Base-by-base conservation (phyloP, 305 asterid genomes). In the Plantago lanceolata region DNA sequence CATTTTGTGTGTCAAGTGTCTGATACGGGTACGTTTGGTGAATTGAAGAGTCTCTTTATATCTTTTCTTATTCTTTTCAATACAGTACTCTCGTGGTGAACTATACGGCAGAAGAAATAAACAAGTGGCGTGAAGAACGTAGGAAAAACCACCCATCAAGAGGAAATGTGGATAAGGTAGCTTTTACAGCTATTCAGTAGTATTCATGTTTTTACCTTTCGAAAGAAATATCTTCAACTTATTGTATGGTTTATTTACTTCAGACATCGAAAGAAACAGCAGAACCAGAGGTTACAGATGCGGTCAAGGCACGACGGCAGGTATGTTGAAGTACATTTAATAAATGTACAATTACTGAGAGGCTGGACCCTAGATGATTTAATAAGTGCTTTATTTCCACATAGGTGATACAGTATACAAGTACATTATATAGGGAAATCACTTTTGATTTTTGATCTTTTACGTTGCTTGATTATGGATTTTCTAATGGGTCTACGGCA, bases 81-180 rank as follows among this genome's bases (percentile, higher is more conserved):
- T 79, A 71, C 71, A 90, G 96, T 68, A 54, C 85, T 48, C 57
- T 81, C 49, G 13, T 66, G 26, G 51, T 85, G 77, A 79, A 71
- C 71, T 92, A 92, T 73, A 78, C 98, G 29, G 87, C 78, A 50
- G 79, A 89, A 84, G 98, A 92, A 85, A 83, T 92, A 68, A 81
- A 61, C 68, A 86, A 75, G 73, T 92, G 98, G 98, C 94, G 94
- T 48, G 96, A 81, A 74, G 81, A 72, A 60, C 89, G 97, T 51
- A 83, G 65, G 72, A 92, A 82, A 69, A 77, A 89, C 74, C 76
- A 75, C 73, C 98, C 98, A 67, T 79, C 95, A 48, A 83, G 75
- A 71, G 69, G 74, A 69, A 85, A 87, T 68, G 45, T 64, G 28
- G 87, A 85, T 69, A 86, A 84, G 90, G 98, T 89, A 17, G 55